These are phyloP conservation scores for Dendrobium catenatum DNA, from an alignment of 106 monocot genomes.

Conservation along the genomic window DNA sequence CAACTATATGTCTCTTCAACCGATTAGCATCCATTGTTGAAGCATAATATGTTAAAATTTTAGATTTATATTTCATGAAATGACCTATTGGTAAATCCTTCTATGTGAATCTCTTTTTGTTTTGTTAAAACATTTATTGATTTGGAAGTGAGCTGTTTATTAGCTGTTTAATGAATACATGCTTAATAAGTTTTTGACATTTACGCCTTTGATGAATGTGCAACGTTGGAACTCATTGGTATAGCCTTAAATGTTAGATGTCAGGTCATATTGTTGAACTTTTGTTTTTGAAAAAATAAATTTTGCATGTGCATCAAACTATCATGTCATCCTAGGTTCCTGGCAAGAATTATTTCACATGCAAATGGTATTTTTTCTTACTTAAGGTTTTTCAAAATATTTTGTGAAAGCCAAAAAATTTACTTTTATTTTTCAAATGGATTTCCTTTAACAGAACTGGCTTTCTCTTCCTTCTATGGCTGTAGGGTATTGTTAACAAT, in stretches of 20 bases:
- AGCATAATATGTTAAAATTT: neutral
- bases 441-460: neutral
- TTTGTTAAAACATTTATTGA: neutral
- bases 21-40: neutral
- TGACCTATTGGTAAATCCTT: neutral
- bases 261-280: neutral
- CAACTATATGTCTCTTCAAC: neutral
- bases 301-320: neutral
- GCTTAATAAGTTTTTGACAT: neutral
- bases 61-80: neutral
- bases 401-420: neutral
- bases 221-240: neutral
- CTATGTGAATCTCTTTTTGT: neutral
- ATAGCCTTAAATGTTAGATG: neutral
- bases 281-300: neutral
- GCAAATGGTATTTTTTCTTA: neutral
- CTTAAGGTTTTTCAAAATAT: neutral
- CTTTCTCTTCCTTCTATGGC: neutral
- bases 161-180: neutral
- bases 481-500: neutral
- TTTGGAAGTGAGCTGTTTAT: neutral
- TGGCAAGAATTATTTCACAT: neutral
- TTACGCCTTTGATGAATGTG: neutral
- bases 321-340: neutral
- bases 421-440: neutral